Percentiles rank a stretch among this genome's conserved stretches.
Conservation (phyloP, 2,329 filamentous ascomycete genomes). For the Scedosporium aurantiacum region DNA sequence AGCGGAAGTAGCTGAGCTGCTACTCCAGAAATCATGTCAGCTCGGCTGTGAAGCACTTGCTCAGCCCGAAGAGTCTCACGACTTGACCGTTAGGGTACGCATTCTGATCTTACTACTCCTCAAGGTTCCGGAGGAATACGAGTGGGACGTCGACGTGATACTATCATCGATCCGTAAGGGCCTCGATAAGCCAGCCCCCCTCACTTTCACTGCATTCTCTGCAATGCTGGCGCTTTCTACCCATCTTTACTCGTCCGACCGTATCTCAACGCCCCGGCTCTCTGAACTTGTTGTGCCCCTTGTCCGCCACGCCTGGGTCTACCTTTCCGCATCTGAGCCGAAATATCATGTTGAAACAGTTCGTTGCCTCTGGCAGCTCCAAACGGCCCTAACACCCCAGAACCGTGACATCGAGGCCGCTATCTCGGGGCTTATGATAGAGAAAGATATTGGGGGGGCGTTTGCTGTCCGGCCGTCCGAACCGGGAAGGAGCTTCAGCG, state of each 20-base stretch:
- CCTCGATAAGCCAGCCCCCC: conserved; percentile 24
- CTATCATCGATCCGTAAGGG: conserved; percentile 39
- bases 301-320: conserved; percentile 65
- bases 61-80: conserved; percentile 27
- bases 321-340: conserved; percentile 68
- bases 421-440: conserved; percentile 58
- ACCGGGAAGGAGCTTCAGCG: conserved; percentile 56
- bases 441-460: conserved; percentile 33
- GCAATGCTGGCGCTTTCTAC: conserved; percentile 47
- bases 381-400: conserved; percentile 54
- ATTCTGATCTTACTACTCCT: conserved; percentile 47
- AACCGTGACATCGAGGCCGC: conserved; percentile 72
- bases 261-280: conserved; percentile 40
- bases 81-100: conserved; percentile 46
- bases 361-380: conserved; percentile 74
- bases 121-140: conserved; percentile 35
- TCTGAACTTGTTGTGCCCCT: conserved; percentile 56
- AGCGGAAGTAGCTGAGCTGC: conserved; percentile 45
- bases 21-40: conserved; percentile 48
- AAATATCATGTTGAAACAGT: conserved; percentile 94
- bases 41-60: conserved; percentile 37
- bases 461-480: conserved; percentile 43
- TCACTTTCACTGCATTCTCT: conserved; percentile 45
- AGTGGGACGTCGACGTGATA: conserved; percentile 33
- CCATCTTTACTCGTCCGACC: conserved; percentile 42